Base-by-base conservation (phyloP, 192 early-diverging fungal species). In the Diversispora eburnea region DNA sequence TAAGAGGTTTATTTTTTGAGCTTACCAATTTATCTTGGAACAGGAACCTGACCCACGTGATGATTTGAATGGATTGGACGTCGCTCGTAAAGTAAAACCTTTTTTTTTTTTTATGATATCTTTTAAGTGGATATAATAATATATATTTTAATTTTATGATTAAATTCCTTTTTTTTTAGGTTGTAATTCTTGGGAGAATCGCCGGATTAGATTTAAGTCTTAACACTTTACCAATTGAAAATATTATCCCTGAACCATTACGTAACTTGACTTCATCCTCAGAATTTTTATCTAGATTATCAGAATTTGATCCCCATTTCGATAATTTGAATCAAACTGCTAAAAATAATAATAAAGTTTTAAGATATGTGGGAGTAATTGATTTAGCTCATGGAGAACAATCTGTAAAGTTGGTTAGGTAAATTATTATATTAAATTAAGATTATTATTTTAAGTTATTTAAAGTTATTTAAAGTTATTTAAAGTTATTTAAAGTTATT, bases 21-120 rank as follows among this genome's bases (percentile, higher is more conserved):
- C 25, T 33, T 33, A 1, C 25, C 2, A 33, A 33, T 1, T 33
- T 33, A 33, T 33, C 25, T 33, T 33, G 25, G 25, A 33, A 33
- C 25, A 89, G 88, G 97, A 99, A 75, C 97, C 97, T 42, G 97
- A 99, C 78, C 97, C 97, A 39, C 86, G 97, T 55, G 97, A 99
- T 77, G 97, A 99, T 74, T 86, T 99, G 70, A 99, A 99, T 75
- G 98, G 96, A 42, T 91, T 99, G 92, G 98, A 99, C 77, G 95
- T 99, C 39, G 96, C 95, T n/a, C 92, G 96, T 67, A 99, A 99
- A 83, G 93, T 94, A 79, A 74, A 42, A 15, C 12, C 17, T 42
- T 5, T 5, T 15, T 77, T 66, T 42, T 5, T 5, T 15, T 77
- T 66, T 19, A 60, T 42, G 64, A 4, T 42, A n/a, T 58, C 77